Percentiles rank a stretch among this genome's conserved stretches.
phyloP scores from a whole-genome alignment of 306 rosid genomes.

The Sesbania bispinosa region DNA sequence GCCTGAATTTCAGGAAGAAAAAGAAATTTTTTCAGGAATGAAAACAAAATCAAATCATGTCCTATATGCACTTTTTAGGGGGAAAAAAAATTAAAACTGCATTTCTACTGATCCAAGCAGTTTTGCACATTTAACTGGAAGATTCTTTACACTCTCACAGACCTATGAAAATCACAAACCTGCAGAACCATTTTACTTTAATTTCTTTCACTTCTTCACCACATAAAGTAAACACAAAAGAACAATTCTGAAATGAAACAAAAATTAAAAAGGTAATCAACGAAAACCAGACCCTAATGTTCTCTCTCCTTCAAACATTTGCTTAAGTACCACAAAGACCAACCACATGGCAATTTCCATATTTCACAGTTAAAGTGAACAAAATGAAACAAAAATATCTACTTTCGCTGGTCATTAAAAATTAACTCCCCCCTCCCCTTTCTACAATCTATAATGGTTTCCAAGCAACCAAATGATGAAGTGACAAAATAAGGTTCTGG shows the following conservation, averaged over 20 bases:
- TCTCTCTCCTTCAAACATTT: neutral
- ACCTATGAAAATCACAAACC: neutral
- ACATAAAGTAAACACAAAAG: neutral
- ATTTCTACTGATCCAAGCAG: neutral
- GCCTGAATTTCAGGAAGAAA: neutral
- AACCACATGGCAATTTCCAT: neutral
- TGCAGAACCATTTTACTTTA: neutral
- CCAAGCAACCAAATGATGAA: neutral
- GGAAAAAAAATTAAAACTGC: neutral
- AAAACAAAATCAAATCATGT: neutral
- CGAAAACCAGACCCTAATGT: neutral
- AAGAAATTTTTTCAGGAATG: neutral
- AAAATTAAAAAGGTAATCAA: neutral
- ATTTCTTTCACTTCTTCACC: neutral
- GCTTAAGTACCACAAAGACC: neutral
- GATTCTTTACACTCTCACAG: neutral
- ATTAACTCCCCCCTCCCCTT: too few species aligned
- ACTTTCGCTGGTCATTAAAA: too few species aligned
- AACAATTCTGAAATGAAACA: neutral
- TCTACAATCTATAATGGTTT: neutral
- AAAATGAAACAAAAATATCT: too few species aligned
- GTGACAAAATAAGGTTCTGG: neutral
- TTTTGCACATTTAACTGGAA: neutral
- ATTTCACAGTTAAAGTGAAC: neutral
- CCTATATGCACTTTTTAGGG: neutral